Evolutionary conservation across 768 basidiomycete genomes (phyloP).

Genomic region (Agaricus sinodeliciosus): DNA sequence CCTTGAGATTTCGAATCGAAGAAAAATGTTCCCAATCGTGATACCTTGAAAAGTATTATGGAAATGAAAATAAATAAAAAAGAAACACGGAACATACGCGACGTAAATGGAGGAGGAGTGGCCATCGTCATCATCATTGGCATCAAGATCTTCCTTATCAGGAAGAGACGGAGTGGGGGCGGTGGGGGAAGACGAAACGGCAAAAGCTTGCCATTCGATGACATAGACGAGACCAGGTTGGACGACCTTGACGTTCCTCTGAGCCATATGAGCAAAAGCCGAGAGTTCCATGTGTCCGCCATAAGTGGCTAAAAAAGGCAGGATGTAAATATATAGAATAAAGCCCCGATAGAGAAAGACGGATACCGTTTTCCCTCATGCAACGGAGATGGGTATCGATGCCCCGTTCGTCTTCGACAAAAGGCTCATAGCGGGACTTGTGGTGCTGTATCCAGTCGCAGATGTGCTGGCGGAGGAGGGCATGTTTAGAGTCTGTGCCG

Average conservation of each 20-base stretch:
- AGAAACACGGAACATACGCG: constrained; percentile 50
- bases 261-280: constrained; percentile 79
- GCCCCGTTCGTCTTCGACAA: constrained; percentile 81
- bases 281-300: constrained; percentile 93
- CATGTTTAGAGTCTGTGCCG: constrained; percentile 66
- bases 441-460: constrained; percentile 77
- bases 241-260: constrained; percentile 82
- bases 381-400: constrained; percentile 64
- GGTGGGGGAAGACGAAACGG: constrained; percentile 14
- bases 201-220: constrained; percentile 72
- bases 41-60: constrained; percentile 42
- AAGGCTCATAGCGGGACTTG: constrained; percentile 71
- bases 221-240: constrained; percentile 91
- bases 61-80: not conserved
- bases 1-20: constrained; percentile 81
- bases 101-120: constrained; percentile 58
- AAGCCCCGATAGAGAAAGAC: too few species aligned
- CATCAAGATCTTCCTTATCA: constrained; percentile 19
- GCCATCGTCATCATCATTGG: constrained; percentile 14
- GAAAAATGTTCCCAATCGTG: constrained; percentile 96
- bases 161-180: not conserved
- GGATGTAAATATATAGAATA: too few species aligned
- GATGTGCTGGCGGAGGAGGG: constrained; percentile 62
- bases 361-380: constrained; percentile 70
- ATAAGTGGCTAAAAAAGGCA: constrained; percentile 58